phyloP scores from a whole-genome alignment of 2,329 filamentous ascomycete species.

The Pyricularia sp. region DNA sequence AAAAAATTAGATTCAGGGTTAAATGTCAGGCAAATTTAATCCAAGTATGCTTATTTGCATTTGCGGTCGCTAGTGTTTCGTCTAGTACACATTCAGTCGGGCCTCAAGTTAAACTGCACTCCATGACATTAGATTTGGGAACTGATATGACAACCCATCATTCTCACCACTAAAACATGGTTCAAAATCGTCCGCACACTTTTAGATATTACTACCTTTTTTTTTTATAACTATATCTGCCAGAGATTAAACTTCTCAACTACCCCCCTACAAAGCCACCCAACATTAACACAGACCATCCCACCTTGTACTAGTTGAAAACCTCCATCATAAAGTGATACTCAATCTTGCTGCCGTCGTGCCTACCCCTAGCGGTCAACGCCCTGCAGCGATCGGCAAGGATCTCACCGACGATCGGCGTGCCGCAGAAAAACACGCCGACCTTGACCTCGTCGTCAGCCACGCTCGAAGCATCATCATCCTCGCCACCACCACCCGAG shows the following conservation, averaged over 20 bases:
- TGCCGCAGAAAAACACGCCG: conserved; percentile 44
- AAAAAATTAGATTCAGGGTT: neutral
- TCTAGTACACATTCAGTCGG: no score
- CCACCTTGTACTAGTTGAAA: conserved; percentile 17
- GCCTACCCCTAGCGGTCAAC: conserved; percentile 34
- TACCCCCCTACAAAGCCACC: neutral
- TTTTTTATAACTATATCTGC: neutral
- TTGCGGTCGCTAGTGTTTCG: no score
- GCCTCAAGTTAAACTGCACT: no score
- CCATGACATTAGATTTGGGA: no score
- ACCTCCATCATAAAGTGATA: conserved; percentile 47
- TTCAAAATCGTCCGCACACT: no score
- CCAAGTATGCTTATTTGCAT: no score
- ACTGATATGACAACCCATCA: no score
- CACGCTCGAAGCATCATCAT: neutral
- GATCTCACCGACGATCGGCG: conserved; percentile 40
- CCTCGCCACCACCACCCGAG: neutral
- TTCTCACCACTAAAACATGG: no score
- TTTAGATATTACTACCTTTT: no score
- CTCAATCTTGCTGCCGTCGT: conserved; percentile 37
- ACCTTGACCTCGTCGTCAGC: conserved; percentile 29
- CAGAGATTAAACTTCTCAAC: neutral
- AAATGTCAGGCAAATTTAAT: neutral
- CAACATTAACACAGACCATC: no score
- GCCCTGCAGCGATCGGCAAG: conserved; percentile 39